A percentile compares a stretch with the other conserved stretches of the same genome.
Conservation (phyloP, 1,284 basidiomycete species). For the Cryptococcus deneoformans region DNA sequence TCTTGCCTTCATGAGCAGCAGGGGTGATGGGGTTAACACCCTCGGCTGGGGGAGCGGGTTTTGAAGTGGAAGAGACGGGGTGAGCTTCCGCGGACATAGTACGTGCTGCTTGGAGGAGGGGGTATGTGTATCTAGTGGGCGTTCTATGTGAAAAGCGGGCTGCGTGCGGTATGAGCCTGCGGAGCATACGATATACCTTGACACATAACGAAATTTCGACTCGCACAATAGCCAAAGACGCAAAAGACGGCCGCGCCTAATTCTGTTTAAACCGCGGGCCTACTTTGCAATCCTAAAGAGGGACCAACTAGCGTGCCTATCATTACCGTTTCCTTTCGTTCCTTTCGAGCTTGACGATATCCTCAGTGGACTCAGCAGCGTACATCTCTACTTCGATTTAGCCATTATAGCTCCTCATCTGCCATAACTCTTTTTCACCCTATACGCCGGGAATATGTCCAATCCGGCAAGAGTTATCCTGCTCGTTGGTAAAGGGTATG, state of each 20-base stretch:
- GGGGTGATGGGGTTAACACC: conserved; percentile 23
- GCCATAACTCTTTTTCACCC: no score
- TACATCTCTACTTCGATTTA: no score
- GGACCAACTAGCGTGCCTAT: no score
- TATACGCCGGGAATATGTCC: no score
- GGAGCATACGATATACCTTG: neutral
- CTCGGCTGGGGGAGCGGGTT: conserved; percentile 34
- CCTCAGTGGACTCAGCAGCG: no score
- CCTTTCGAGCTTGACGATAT: neutral
- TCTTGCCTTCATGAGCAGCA: conserved; percentile 16
- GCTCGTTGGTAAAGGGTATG: neutral
- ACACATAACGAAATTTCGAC: neutral
- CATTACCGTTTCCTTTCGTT: neutral
- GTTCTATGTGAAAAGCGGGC: neutral
- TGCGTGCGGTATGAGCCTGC: neutral
- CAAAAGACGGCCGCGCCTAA: neutral
- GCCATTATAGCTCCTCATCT: no score
- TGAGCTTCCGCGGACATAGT: conserved; percentile 43
- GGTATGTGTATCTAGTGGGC: no score
- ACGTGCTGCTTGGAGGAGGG: neutral
- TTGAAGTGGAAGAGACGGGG: conserved; percentile 43
- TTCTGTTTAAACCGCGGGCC: no score
- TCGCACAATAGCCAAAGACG: neutral
- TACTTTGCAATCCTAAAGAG: no score
- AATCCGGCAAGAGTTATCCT: neutral